phyloP scores from a whole-genome alignment of 129 eudicot species.

The Logfia minima region DNA sequence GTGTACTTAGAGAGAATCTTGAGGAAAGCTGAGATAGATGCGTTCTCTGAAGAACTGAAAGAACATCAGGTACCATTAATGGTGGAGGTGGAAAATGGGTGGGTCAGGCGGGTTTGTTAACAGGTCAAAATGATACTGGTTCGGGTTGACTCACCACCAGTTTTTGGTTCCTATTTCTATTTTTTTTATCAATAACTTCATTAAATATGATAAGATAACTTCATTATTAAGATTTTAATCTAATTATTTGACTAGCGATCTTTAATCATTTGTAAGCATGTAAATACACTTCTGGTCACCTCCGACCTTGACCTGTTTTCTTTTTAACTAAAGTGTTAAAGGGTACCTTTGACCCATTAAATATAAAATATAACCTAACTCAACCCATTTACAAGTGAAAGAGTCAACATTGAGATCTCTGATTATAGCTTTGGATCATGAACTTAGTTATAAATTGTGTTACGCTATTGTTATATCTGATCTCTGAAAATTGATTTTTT shows the following conservation, averaged over 20 bases:
- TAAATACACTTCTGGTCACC: neutral
- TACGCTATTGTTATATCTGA: constrained; percentile 17
- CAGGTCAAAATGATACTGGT: neutral
- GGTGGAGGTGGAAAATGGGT: neutral
- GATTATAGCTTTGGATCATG: neutral
- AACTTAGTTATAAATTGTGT: neutral
- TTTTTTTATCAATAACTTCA: neutral
- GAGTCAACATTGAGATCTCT: too few relatives aligned
- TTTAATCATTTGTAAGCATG: neutral
- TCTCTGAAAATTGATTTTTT: constrained; percentile 10
- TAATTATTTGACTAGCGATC: neutral
- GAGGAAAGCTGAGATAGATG: constrained; percentile 98
- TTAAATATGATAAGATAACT: neutral
- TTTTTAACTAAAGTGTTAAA: too few relatives aligned
- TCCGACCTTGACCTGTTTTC: neutral
- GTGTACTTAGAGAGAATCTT: constrained; percentile 94
- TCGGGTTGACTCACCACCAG: neutral
- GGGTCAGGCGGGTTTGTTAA: neutral
- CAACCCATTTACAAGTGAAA: neutral
- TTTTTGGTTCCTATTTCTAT: neutral
- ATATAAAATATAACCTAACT: neutral
- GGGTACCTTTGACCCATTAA: neutral
- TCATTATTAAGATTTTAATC: neutral
- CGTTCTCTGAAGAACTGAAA: constrained; percentile 94
- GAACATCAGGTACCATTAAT: constrained; percentile 82